Evolutionary conservation across 2,329 filamentous ascomycete species (phyloP).

Genomic region (Colletotrichum lupini): DNA sequence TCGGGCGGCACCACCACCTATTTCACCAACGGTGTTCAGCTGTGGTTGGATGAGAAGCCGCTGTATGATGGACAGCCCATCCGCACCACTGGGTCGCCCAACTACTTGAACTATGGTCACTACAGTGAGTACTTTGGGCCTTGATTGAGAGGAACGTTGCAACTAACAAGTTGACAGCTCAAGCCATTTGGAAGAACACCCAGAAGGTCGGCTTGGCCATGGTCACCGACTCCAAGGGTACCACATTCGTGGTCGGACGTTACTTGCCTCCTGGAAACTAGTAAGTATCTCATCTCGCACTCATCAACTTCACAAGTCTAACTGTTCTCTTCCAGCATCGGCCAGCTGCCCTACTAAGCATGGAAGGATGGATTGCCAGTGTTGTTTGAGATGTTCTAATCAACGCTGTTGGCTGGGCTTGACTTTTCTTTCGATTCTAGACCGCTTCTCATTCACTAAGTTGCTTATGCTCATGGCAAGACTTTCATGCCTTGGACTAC

Average conservation of each 20-base stretch:
- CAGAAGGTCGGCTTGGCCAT: background rate
- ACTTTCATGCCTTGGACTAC: background rate
- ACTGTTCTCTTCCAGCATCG: background rate
- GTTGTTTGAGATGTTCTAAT: background rate
- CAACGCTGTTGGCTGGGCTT: background rate
- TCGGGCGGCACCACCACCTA: background rate
- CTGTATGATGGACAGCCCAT: conserved; percentile 18
- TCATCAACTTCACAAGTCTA: background rate
- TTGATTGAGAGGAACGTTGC: no score
- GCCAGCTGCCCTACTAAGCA: background rate
- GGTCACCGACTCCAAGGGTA: background rate
- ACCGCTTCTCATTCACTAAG: background rate
- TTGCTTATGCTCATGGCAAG: background rate
- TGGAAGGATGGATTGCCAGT: background rate
- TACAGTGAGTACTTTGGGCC: background rate
- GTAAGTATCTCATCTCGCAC: background rate
- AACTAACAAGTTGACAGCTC: conserved; percentile 2
- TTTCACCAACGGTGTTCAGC: conserved; percentile 10
- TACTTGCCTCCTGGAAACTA: conserved; percentile 9
- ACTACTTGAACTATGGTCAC: conserved; percentile 7
- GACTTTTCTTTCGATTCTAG: background rate
- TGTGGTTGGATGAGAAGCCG: conserved; percentile 27
- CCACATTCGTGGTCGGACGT: conserved; percentile 1
- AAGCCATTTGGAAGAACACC: conserved; percentile 4
- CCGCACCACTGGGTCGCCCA: background rate